Evolutionary conservation across 2,329 filamentous ascomycete species (phyloP), one percentile per base, ranked within the genome.

Genomic region (Amylocarpus encephaloides): DNA sequence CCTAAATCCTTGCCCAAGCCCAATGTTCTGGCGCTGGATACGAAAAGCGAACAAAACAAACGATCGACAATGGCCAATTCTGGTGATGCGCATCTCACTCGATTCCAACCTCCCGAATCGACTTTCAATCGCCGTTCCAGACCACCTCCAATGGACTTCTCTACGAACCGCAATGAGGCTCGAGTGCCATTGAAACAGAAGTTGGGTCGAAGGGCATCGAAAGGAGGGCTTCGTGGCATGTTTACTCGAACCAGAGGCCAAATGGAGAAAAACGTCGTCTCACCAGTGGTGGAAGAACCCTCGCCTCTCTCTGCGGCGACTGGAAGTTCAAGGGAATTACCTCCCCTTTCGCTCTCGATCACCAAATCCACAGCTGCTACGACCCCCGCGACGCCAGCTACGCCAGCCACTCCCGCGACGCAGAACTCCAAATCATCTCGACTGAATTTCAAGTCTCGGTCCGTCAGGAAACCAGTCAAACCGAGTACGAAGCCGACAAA

Each of bases 151-250:
- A 54, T 63, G 19, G 39, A 62, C 34, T 46, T 58, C 7, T 33
- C 49, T 15, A 43, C 39, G 11, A 35, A 22, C 15, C 54, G 47
- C n/a, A 48, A 49, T 11, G 54, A 51, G 2, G 42, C 18, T 47
- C 49, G 57, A 34, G 53, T 60, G 16, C 57, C 63, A 18, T 48
- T 62, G 41, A 43, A 46, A 12, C 35, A 51, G n/a, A 61, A 60
- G 33, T 11, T 64, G 7, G 55, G 61, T 18, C 51, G 54, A 16
- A 51, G 54, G 36, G 55, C 59, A 15, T 64, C 63, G 1, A 65
- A 59, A 51, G 58, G 59, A 13, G 59, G 61, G 29, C 43, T 66
- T 16, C 53, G 63, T 36, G 60, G 57, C 12, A 61, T 66, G n/a
- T 66, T 66, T 41, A 61, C 19, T 50, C 59, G 26, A 61, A 58